Evolutionary conservation across 1,284 basidiomycete species (phyloP).

Genomic region (Leccinum holopus): DNA sequence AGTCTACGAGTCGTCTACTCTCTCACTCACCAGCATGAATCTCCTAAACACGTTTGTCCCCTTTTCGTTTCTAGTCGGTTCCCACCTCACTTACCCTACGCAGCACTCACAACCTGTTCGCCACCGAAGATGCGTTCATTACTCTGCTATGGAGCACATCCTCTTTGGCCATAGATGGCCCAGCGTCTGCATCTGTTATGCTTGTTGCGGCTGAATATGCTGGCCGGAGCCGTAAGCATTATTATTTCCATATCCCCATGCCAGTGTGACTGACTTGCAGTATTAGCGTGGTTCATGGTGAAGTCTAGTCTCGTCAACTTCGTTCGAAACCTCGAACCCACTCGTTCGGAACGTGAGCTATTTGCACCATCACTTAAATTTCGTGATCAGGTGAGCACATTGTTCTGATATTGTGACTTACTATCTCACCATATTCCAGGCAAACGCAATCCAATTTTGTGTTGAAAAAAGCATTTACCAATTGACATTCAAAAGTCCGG

Average conservation of each 20-base stretch:
- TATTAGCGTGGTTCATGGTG: background rate
- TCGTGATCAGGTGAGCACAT: background rate
- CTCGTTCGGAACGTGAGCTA: background rate
- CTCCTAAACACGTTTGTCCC: background rate
- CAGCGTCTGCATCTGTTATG: background rate
- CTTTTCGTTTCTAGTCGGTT: background rate
- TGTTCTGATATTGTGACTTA: too few species aligned
- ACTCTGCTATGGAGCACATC: background rate
- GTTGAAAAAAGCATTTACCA: too few species aligned
- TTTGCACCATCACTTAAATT: background rate
- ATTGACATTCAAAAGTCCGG: too few species aligned
- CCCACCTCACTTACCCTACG: background rate
- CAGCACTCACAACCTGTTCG: background rate
- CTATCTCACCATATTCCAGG: too few species aligned
- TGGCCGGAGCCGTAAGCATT: background rate
- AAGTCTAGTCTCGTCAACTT: background rate
- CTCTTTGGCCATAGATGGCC: background rate
- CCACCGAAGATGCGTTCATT: background rate
- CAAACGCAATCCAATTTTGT: too few species aligned
- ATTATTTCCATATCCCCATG: background rate
- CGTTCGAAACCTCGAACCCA: background rate
- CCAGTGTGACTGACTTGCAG: background rate
- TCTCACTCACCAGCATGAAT: background rate
- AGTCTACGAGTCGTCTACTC: too few species aligned
- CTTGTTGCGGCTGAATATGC: background rate